Conservation (phyloP, 129 eudicot species). For the Oenanthe sinensis region DNA sequence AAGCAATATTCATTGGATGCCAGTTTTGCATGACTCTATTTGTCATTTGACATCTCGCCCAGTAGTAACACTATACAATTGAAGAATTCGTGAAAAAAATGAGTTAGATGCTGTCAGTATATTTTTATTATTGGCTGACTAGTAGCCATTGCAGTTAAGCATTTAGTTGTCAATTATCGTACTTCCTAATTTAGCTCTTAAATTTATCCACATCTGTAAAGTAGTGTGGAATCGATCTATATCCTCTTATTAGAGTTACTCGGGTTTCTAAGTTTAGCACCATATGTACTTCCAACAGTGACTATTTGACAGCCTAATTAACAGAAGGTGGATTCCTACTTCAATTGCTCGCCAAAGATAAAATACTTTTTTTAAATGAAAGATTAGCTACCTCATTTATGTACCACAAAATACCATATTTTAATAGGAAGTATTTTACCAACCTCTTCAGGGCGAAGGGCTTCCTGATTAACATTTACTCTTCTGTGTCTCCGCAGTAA, state of each 20-base stretch:
- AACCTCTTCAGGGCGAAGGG: slow-evolving; percentile 87
- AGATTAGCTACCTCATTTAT: background rate
- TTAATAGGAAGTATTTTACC: background rate
- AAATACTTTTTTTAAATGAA: background rate
- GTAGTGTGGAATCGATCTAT: too few species aligned
- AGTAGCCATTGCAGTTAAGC: background rate
- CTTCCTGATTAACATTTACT: slow-evolving; percentile 50
- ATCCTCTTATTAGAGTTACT: too few species aligned
- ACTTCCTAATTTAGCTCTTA: too few species aligned
- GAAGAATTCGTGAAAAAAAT: background rate
- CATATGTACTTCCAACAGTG: background rate
- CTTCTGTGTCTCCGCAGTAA: slow-evolving; percentile 89
- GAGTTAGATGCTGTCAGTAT: background rate
- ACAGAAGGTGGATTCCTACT: background rate
- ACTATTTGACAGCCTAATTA: background rate
- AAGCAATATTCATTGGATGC: background rate
- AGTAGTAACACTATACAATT: background rate
- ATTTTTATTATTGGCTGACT: background rate
- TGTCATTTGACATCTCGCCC: background rate
- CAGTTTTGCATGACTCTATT: background rate
- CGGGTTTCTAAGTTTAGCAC: background rate
- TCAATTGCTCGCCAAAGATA: background rate
- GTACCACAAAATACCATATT: background rate
- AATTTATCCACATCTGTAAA: too few species aligned
- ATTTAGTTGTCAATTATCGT: background rate